phyloP scores from a whole-genome alignment of 163 green algal species.

The Picocystis sp. region DNA sequence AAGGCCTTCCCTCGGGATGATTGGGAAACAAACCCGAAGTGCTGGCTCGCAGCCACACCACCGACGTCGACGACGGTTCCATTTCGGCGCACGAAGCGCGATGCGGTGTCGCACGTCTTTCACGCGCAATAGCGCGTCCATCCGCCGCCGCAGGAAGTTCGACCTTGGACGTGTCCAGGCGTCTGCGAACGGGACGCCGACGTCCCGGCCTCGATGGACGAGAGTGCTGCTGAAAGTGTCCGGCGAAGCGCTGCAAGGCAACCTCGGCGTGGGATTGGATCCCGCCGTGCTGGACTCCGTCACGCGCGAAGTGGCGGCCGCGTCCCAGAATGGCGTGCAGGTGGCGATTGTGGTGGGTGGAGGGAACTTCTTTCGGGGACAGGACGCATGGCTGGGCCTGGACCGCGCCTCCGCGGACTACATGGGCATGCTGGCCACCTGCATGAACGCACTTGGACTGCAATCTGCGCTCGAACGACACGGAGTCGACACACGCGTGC shows the following conservation, averaged over 20 bases:
- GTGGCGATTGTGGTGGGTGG: constrained; percentile 69
- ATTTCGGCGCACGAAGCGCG: no score
- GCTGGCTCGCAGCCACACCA: no score
- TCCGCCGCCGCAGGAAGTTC: no score
- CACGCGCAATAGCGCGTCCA: no score
- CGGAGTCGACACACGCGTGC: constrained; percentile 63
- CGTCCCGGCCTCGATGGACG: constrained; percentile 15
- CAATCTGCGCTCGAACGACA: constrained; percentile 70
- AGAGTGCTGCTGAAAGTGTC: constrained; percentile 87
- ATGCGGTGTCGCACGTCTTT: no score
- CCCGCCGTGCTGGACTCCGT: constrained; percentile 55
- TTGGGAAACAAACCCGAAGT: no score
- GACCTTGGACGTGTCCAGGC: no score
- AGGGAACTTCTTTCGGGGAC: constrained; percentile 93
- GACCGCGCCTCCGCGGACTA: constrained; percentile 85
- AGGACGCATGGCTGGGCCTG: constrained; percentile 46
- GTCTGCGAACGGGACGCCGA: not conserved
- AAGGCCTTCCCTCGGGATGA: no score
- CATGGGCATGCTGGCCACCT: constrained; percentile 90
- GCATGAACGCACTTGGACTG: constrained; percentile 90
- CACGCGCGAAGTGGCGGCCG: constrained; percentile 54
- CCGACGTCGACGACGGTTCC: no score
- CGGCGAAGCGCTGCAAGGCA: constrained; percentile 79
- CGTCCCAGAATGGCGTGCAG: constrained; percentile 40
- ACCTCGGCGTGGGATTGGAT: constrained; percentile 62